A percentile compares a stretch with the other conserved stretches of the same genome.
Conservation (phyloP, 495 filamentous ascomycete species). For the Lindgomyces ingoldianus region DNA sequence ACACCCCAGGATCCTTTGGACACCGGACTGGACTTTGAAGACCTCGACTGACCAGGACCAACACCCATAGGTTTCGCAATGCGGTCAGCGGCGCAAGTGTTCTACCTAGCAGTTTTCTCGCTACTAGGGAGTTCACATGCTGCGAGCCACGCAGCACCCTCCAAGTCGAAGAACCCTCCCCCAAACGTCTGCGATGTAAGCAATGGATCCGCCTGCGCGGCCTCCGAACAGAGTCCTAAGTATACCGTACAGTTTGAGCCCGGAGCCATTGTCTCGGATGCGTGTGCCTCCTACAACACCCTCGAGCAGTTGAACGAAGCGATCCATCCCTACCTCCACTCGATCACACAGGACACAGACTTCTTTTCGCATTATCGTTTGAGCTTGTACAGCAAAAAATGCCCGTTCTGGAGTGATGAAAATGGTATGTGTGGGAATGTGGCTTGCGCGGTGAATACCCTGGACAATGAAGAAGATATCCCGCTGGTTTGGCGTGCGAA, state of each 20-base stretch:
- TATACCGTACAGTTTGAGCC: slow-evolving; percentile 59
- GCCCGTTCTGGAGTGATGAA: slow-evolving; percentile 93
- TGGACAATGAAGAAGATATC: slow-evolving; percentile 93
- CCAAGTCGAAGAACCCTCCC: slow-evolving; percentile 45
- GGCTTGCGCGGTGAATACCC: slow-evolving; percentile 93
- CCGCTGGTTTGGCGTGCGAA: slow-evolving; percentile 87
- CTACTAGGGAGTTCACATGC: slow-evolving; percentile 56
- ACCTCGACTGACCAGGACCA: slow-evolving; percentile 31
- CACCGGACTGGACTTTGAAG: slow-evolving; percentile 15
- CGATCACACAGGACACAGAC: slow-evolving; percentile 82
- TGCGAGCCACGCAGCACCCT: slow-evolving; percentile 41
- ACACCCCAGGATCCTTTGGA: slow-evolving; percentile 7
- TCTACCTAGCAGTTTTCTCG: slow-evolving; percentile 76
- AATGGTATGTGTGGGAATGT: slow-evolving; percentile 97
- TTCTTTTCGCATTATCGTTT: slow-evolving; percentile 97
- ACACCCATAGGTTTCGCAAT: slow-evolving; percentile 47
- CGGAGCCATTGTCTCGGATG: slow-evolving; percentile 71
- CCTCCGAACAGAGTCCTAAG: slow-evolving; percentile 25
- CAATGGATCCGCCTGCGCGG: slow-evolving; percentile 30
- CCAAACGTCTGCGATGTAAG: slow-evolving; percentile 69
- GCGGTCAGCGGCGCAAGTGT: slow-evolving; percentile 66
- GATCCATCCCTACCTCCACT: slow-evolving; percentile 76
- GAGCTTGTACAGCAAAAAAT: slow-evolving; percentile 93
- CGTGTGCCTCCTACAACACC: slow-evolving; percentile 87
- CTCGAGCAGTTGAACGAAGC: slow-evolving; percentile 80